Base-by-base conservation (phyloP, 805 yeast species). In the Torulaspora microellipsoides region DNA sequence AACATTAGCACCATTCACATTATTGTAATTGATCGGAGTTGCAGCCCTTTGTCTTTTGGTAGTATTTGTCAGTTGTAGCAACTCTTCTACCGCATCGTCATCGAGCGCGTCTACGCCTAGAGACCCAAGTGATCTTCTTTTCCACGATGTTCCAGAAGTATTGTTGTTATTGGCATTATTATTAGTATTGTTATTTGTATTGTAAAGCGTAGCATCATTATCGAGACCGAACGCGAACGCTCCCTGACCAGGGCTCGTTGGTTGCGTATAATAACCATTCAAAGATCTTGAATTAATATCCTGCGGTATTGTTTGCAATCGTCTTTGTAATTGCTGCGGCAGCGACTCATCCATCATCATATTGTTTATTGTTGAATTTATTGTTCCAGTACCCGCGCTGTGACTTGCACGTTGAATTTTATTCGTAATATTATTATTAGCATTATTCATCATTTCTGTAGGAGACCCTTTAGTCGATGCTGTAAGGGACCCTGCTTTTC, bases 231-330 rank as follows among this genome's bases (percentile, higher is more conserved):
- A 47, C 8, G 44, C 45, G 32, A 48, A 52, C 5, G 54, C 51
- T 3, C 54, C 52, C 10, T 48, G 49, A 11, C 62, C 62, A 9
- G 66, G 65, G 45, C 64, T 59, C 11, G 64, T 57, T 5, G 66
- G 64, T 31, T 59, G 63, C 15, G 64, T 58, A 44, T 62, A 58
- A 42, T 59, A 60, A 14, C 65, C 65, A 29, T 53, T 54, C 15
- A 58, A 38, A 2, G 62, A 55, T 29, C 61, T 46, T 7, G 59
- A 53, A 37, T 49, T 58, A n/a, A 42, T 44, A 31, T 58, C 62
- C 38, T 55, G 62, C 10, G 59, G 54, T 4, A 60, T 49, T 20
- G 52, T 55, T 38, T 55, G 60, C 25, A 59, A 39, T 43, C 56
- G 41, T 33, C 54, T 54, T 42, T 59, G 62, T 40, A 61, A 40